These are phyloP conservation scores for Striga asiatica DNA, from an alignment of 257 asterid genomes.

Conservation along the genomic window DNA sequence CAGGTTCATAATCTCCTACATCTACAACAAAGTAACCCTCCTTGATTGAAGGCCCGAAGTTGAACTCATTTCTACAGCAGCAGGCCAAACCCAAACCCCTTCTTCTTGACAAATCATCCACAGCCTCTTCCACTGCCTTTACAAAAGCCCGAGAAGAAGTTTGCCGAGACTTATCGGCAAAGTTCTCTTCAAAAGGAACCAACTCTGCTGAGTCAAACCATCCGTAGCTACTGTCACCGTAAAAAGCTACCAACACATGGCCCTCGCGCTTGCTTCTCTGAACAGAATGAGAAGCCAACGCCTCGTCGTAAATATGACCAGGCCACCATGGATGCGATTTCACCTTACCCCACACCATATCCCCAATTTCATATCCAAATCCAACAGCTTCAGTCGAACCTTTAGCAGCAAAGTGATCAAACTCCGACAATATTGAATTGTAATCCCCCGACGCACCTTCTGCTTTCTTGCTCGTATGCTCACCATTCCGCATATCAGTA, in stretches of 20 bases:
- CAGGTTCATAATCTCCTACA: slow-evolving; percentile 56
- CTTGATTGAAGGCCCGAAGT: slow-evolving; percentile 41
- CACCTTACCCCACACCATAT: slow-evolving; percentile 99
- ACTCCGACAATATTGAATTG: slow-evolving; percentile 35
- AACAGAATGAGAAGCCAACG: slow-evolving; percentile 59
- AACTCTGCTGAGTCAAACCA: slow-evolving; percentile 84
- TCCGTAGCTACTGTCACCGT: slow-evolving; percentile 89
- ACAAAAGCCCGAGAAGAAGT: slow-evolving; percentile 38
- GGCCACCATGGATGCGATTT: slow-evolving; percentile 99
- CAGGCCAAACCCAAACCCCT: slow-evolving; percentile 68
- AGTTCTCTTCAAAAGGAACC: slow-evolving; percentile 65
- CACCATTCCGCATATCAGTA: slow-evolving; percentile 3
- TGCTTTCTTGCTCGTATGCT: slow-evolving; percentile 13
- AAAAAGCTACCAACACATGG: slow-evolving; percentile 82
- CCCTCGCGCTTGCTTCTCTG: slow-evolving; percentile 63
- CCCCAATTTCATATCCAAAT: slow-evolving; percentile 64
- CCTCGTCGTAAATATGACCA: slow-evolving; percentile 67
- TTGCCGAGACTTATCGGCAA: slow-evolving; percentile 64
- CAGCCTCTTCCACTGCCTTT: slow-evolving; percentile 79
- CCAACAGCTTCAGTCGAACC: slow-evolving; percentile 42
- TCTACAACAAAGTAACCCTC: slow-evolving; percentile 58
- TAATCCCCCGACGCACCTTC: slow-evolving; percentile 10
- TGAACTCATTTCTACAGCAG: slow-evolving; percentile 54
- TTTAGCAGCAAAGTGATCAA: slow-evolving; percentile 47
- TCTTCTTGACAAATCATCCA: slow-evolving; percentile 69